These are phyloP conservation scores for Closterium sp. DNA, from an alignment of 139 green algal genomes.

Conservation along the genomic window DNA sequence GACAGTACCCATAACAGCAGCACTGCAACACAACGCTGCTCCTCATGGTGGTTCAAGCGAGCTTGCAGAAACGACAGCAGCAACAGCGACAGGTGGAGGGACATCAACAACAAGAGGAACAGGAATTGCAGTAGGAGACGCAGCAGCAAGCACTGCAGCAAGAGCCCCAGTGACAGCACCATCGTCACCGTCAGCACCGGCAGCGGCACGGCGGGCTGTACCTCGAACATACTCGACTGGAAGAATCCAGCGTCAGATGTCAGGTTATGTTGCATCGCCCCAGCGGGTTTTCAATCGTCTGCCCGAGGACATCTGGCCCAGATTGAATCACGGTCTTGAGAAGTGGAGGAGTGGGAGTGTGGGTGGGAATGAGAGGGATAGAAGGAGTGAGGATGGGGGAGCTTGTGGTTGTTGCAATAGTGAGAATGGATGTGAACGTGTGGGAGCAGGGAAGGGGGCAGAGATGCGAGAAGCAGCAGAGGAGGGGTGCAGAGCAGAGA, in stretches of 20 bases:
- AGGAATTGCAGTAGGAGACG: background rate
- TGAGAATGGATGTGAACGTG: too few species aligned
- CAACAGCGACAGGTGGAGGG: too few species aligned
- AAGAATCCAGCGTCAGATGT: background rate
- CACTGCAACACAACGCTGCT: too few species aligned
- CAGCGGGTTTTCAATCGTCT: background rate
- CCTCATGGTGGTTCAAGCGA: too few species aligned
- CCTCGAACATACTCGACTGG: background rate
- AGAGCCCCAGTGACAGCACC: background rate
- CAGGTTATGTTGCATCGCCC: background rate
- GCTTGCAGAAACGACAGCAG: too few species aligned
- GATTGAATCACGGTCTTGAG: background rate
- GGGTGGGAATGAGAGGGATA: background rate
- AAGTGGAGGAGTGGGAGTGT: background rate
- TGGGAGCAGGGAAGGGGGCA: too few species aligned
- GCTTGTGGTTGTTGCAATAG: too few species aligned
- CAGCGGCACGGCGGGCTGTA: background rate
- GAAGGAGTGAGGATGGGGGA: background rate
- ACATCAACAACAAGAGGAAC: too few species aligned
- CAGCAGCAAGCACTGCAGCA: background rate
- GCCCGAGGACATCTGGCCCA: background rate
- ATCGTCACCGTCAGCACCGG: background rate
- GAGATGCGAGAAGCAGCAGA: slow-evolving; percentile 2
- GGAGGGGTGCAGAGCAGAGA: background rate
- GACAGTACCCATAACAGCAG: background rate